A percentile compares a stretch with the other conserved stretches of the same genome.
Conservation (phyloP, 1,284 basidiomycete species). For the Leccinum griseonigrum region DNA sequence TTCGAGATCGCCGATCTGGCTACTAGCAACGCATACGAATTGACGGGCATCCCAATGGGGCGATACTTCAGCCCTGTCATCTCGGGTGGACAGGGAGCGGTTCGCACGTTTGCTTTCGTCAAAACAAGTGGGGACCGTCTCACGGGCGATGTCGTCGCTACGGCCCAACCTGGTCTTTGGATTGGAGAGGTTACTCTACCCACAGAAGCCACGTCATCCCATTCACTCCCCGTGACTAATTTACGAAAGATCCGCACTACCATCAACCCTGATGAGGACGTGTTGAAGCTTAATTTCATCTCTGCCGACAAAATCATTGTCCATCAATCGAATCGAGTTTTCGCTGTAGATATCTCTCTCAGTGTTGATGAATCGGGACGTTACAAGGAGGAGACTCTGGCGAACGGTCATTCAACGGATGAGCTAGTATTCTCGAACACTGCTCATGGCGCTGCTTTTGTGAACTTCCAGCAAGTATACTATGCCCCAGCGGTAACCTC, state of each 20-base stretch:
- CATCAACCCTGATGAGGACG: slow-evolving; percentile 36
- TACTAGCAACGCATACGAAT: slow-evolving; percentile 43
- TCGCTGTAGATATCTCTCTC: slow-evolving; percentile 51
- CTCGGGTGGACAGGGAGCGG: slow-evolving; percentile 38
- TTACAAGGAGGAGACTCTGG: slow-evolving; percentile 48
- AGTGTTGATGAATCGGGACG: slow-evolving; percentile 48
- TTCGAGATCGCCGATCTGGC: slow-evolving; percentile 61
- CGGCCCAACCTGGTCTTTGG: slow-evolving; percentile 60
- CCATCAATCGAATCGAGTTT: slow-evolving; percentile 50
- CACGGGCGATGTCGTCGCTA: slow-evolving; percentile 64
- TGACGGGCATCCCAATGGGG: slow-evolving; percentile 58
- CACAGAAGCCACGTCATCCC: slow-evolving; percentile 15
- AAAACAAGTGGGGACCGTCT: slow-evolving; percentile 57
- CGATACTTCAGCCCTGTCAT: slow-evolving; percentile 61
- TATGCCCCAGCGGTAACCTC: slow-evolving; percentile 41
- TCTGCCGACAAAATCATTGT: slow-evolving; percentile 50
- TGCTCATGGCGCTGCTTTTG: slow-evolving; percentile 50
- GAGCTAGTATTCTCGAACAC: slow-evolving; percentile 48
- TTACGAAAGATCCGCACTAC: slow-evolving; percentile 45
- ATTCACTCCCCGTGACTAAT: slow-evolving; percentile 38
- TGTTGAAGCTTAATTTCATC: slow-evolving; percentile 51
- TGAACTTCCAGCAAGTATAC: slow-evolving; percentile 67
- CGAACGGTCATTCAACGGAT: slow-evolving; percentile 51
- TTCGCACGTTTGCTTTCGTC: slow-evolving; percentile 59
- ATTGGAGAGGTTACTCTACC: slow-evolving; percentile 57